A percentile compares a stretch with the other conserved stretches of the same genome.
phyloP scores from a whole-genome alignment of 805 yeast genomes.

The Saccharomycopsis javanensis region DNA sequence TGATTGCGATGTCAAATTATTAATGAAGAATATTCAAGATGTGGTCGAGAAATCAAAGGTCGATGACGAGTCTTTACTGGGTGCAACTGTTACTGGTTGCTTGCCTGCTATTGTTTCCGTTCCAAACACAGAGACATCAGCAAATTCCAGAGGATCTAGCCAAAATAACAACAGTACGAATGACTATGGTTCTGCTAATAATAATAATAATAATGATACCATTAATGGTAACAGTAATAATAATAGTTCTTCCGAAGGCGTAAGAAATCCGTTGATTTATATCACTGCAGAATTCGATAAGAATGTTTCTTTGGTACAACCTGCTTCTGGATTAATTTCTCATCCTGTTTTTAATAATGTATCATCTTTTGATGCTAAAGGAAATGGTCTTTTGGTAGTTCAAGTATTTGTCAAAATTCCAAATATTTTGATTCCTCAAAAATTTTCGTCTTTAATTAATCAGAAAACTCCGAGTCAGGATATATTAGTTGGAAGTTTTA shows the following conservation, averaged over 20 bases:
- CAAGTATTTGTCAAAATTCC: slow-evolving; percentile 78
- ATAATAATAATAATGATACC: background rate
- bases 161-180: background rate
- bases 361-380: slow-evolving; percentile 80
- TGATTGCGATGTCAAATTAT: slow-evolving; percentile 27
- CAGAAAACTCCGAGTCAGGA: slow-evolving; percentile 40
- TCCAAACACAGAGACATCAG: slow-evolving; percentile 23
- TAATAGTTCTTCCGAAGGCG: slow-evolving; percentile 20
- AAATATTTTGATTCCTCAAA: slow-evolving; percentile 42
- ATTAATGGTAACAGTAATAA: slow-evolving; percentile 20
- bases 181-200: slow-evolving; percentile 16
- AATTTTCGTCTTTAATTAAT: slow-evolving; percentile 24
- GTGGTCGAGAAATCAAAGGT: slow-evolving; percentile 6
- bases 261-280: slow-evolving; percentile 62
- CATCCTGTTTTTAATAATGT: slow-evolving; percentile 81
- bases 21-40: slow-evolving; percentile 28
- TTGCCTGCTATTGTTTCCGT: slow-evolving; percentile 42
- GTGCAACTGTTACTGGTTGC: slow-evolving; percentile 13
- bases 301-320: slow-evolving; percentile 81
- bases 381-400: slow-evolving; percentile 55
- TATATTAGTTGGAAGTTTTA: slow-evolving; percentile 64
- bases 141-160: background rate
- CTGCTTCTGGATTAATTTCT: slow-evolving; percentile 71
- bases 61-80: slow-evolving; percentile 5
- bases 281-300: slow-evolving; percentile 92